A percentile compares a stretch with the other conserved stretches of the same genome.
Evolutionary conservation across 2,329 filamentous ascomycete genomes (phyloP).

Genomic region (Rutstroemia sp.): DNA sequence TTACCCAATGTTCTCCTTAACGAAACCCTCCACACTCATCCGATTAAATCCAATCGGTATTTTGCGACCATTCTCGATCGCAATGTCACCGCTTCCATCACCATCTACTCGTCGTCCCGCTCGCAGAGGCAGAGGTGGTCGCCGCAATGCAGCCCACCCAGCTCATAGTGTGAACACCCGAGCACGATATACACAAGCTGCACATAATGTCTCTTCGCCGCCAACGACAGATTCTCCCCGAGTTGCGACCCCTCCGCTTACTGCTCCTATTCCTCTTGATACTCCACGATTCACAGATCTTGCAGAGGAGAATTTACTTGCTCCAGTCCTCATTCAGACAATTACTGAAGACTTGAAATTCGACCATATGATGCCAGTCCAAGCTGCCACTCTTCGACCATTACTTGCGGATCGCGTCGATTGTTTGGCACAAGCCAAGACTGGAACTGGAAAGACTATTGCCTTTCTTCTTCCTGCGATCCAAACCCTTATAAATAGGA

Average conservation of each 20-base stretch:
- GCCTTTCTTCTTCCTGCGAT: constrained; percentile 85
- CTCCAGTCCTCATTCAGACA: constrained; percentile 42
- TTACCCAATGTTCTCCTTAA: background rate
- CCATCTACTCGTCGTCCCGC: background rate
- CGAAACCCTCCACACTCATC: background rate
- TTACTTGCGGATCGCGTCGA: constrained; percentile 59
- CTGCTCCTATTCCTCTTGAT: constrained; percentile 35
- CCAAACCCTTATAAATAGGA: constrained; percentile 53
- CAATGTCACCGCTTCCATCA: background rate
- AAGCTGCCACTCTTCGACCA: constrained; percentile 73
- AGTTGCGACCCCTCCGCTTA: constrained; percentile 32
- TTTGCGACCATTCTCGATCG: background rate
- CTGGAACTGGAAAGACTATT: constrained; percentile 92
- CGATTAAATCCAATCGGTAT: background rate
- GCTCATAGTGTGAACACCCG: background rate
- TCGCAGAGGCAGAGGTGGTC: background rate
- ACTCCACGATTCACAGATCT: constrained; percentile 42
- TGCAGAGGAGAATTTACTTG: constrained; percentile 35
- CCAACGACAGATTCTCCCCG: constrained; percentile 17
- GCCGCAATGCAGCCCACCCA: background rate
- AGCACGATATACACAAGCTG: constrained; percentile 20
- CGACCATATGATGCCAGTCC: constrained; percentile 86
- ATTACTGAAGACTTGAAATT: constrained; percentile 70
- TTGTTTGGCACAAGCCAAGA: constrained; percentile 89
- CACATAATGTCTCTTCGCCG: constrained; percentile 15